phyloP scores from a whole-genome alignment of 2,329 filamentous ascomycete species.

The Penicillium capsulatum region DNA sequence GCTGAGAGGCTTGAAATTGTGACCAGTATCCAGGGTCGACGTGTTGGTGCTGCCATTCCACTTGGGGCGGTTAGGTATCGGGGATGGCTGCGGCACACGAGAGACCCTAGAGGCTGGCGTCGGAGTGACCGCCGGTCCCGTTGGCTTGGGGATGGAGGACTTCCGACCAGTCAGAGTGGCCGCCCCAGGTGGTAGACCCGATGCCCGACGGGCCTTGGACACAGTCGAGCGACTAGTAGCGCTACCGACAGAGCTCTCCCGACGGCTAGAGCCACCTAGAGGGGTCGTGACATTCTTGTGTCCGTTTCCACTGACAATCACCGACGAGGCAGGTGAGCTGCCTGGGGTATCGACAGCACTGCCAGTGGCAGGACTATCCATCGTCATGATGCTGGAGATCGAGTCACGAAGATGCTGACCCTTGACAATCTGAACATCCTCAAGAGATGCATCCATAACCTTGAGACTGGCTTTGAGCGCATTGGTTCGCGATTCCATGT shows the following conservation, averaged over 20 bases:
- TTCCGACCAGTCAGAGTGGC: slow-evolving; percentile 31
- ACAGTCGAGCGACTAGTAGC: slow-evolving; percentile 38
- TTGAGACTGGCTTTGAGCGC: slow-evolving; percentile 70
- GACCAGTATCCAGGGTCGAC: slow-evolving; percentile 60
- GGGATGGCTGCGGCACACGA: slow-evolving; percentile 45
- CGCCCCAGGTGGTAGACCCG: slow-evolving; percentile 43
- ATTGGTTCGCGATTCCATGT: slow-evolving; percentile 79
- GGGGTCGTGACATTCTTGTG: slow-evolving; percentile 48
- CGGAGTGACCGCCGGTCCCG: slow-evolving; percentile 48
- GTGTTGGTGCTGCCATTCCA: slow-evolving; percentile 70
- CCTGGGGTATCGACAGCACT: slow-evolving; percentile 68
- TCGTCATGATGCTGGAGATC: slow-evolving; percentile 84
- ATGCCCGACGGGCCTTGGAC: slow-evolving; percentile 45
- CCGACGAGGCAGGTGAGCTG: slow-evolving; percentile 66
- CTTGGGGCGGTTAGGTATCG: slow-evolving; percentile 57
- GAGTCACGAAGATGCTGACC: slow-evolving; percentile 83
- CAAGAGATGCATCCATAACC: slow-evolving; percentile 69
- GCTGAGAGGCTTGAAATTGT: slow-evolving; percentile 62
- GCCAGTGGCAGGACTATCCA: slow-evolving; percentile 67
- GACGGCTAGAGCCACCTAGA: slow-evolving; percentile 43
- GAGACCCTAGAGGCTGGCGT: slow-evolving; percentile 42
- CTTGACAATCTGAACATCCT: slow-evolving; percentile 60
- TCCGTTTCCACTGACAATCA: slow-evolving; percentile 53
- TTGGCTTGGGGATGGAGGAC: slow-evolving; percentile 37
- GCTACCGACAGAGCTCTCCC: slow-evolving; percentile 45